phyloP scores from a whole-genome alignment of 495 filamentous ascomycete species.

The Hypoxylon intermedium region DNA sequence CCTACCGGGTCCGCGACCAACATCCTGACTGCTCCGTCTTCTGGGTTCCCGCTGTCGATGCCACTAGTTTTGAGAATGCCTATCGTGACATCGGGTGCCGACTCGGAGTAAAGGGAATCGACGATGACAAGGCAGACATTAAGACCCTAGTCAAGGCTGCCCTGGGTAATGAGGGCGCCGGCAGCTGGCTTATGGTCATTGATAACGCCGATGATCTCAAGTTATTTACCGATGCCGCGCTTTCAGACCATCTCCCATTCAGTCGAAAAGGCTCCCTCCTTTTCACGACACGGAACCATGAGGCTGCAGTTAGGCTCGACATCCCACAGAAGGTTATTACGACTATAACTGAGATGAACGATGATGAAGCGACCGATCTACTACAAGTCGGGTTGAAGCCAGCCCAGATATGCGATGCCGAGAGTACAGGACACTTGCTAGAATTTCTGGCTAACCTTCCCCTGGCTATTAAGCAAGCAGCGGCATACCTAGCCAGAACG shows the following conservation, averaged over 20 bases:
- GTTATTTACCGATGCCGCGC: constrained; percentile 20
- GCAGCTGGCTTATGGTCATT: constrained; percentile 43
- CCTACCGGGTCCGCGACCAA: constrained; percentile 47
- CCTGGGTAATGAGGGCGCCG: constrained; percentile 39
- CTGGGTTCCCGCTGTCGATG: constrained; percentile 54
- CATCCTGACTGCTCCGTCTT: constrained; percentile 51
- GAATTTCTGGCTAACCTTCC: constrained; percentile 47
- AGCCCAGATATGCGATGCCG: constrained; percentile 17
- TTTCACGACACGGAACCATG: constrained; percentile 43
- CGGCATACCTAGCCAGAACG: constrained; percentile 52
- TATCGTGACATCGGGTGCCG: constrained; percentile 52
- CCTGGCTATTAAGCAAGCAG: constrained; percentile 57
- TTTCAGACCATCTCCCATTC: constrained; percentile 37
- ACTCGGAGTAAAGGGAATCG: constrained; percentile 40
- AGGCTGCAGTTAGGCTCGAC: constrained; percentile 31
- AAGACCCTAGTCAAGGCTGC: constrained; percentile 46
- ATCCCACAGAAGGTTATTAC: no score
- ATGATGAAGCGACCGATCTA: constrained; percentile 26
- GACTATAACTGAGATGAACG: constrained; percentile 39
- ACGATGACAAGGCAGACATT: constrained; percentile 46
- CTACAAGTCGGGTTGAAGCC: constrained; percentile 35
- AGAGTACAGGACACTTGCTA: constrained; percentile 33
- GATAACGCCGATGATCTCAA: constrained; percentile 44
- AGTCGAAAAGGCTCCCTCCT: constrained; percentile 38
- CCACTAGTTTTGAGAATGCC: constrained; percentile 49